Base-by-base conservation (phyloP, 257 asterid species). In the Lycium barbarum region DNA sequence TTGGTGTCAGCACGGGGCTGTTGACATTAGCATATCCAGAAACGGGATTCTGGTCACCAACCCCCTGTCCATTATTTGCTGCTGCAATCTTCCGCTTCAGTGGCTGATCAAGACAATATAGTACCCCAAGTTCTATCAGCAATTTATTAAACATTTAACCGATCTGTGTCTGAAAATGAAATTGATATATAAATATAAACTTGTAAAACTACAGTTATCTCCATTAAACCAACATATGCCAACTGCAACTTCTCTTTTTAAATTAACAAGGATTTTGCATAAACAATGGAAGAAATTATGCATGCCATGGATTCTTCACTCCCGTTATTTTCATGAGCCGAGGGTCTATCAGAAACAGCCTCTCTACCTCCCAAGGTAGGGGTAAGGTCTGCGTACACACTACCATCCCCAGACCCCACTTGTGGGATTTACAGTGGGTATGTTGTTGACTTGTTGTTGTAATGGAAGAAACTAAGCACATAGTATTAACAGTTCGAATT, bases 81-180 rank as follows among this genome's bases (percentile, higher is more conserved):
- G 74, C 84, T 58, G 88, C 90, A 14, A 83, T 84, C 90, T 94
- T 96, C 88, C 96, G 93, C 92, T 96, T 93, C 81, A 88, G 89
- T 85, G 92, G 90, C 95, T 93, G 63, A 82, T 81, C 58, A 73
- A 89, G 58, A 83, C 79, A 87, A 89, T 59, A 71, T 14, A 51
- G 81, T 33, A 80, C 58, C 72, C 74, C 45, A 45, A 22, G 84
- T 17, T 47, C 65, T 82, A 49, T 45, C 57, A 61, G 59, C 58
- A 62, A 17, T 45, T 81, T 66, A 62, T 61, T 9, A 45, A 26
- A 54, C 17, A 53, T 78, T 66, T 59, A 83, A 26, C 17, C 6
- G 36, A 83, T 57, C 33, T 36, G 9, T 51, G 6, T 17, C 54
- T n/a, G 67, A 66, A 66, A 20, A 67, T 14, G 85, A 72, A 40